Percentiles rank a stretch among this genome's conserved stretches.
These are phyloP conservation scores for Annulohypoxylon nitens DNA, from an alignment of 495 filamentous ascomycete species.

Conservation along the genomic window DNA sequence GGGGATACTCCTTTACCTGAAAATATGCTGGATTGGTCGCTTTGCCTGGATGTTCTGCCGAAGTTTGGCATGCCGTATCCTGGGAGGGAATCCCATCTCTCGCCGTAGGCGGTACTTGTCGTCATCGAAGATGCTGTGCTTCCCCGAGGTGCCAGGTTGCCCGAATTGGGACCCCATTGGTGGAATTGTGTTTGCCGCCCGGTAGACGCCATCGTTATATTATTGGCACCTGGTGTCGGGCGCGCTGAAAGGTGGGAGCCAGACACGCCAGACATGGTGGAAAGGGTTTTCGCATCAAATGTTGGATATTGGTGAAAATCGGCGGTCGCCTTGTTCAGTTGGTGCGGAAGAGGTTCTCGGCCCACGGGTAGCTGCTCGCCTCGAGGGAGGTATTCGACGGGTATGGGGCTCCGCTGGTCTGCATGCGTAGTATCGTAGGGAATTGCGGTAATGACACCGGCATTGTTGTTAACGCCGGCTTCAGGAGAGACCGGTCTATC, in stretches of 20 bases:
- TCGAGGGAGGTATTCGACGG: slow-evolving; percentile 81
- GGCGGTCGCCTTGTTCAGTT: slow-evolving; percentile 78
- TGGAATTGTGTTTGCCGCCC: slow-evolving; percentile 79
- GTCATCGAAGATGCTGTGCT: slow-evolving; percentile 63
- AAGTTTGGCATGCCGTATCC: slow-evolving; percentile 55
- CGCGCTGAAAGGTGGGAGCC: slow-evolving; percentile 74
- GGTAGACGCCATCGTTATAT: slow-evolving; percentile 76
- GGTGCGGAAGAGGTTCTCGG: slow-evolving; percentile 82
- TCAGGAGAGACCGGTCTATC: slow-evolving; percentile 70
- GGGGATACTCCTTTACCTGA: slow-evolving; percentile 78
- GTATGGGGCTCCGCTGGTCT: slow-evolving; percentile 77
- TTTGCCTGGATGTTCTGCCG: slow-evolving; percentile 57
- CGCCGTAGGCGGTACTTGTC: slow-evolving; percentile 63
- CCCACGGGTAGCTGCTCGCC: slow-evolving; percentile 72
- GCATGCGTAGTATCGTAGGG: slow-evolving; percentile 83
- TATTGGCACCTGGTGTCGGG: slow-evolving; percentile 76
- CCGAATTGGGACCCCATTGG: slow-evolving; percentile 70
- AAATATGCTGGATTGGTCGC: slow-evolving; percentile 66
- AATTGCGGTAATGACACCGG: slow-evolving; percentile 91
- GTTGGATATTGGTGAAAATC: slow-evolving; percentile 94
- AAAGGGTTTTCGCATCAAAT: slow-evolving; percentile 68
- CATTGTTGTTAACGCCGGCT: slow-evolving; percentile 72
- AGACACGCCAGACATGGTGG: slow-evolving; percentile 61
- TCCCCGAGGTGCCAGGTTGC: slow-evolving; percentile 59
- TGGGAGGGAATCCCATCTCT: slow-evolving; percentile 75